Percentiles rank a stretch among this genome's conserved stretches.
These are phyloP conservation scores for Inga laurina DNA, from an alignment of 306 rosid genomes.

Conservation along the genomic window DNA sequence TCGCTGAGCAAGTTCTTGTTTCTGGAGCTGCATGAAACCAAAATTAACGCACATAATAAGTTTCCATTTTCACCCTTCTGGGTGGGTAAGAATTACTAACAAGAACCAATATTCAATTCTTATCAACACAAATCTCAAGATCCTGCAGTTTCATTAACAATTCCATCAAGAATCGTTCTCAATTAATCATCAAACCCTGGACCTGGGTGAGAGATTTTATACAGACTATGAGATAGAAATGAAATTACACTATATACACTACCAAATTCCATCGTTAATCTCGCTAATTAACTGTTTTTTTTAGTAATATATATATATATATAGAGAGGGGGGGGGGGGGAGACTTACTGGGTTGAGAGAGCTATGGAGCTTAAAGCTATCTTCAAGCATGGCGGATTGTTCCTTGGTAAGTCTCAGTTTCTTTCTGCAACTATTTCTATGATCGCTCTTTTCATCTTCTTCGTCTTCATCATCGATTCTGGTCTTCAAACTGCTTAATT, in stretches of 20 bases:
- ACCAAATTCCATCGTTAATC: no score
- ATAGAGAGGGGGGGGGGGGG: not conserved
- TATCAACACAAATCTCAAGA: not conserved
- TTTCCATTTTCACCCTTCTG: not conserved
- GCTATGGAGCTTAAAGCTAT: slow-evolving; percentile 65
- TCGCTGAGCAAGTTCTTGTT: slow-evolving; percentile 12
- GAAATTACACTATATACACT: not conserved
- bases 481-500: not conserved
- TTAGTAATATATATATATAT: not conserved
- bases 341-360: slow-evolving; percentile 38
- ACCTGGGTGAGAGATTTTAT: not conserved
- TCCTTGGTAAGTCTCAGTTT: slow-evolving; percentile 77
- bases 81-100: not conserved
- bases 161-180: not conserved
- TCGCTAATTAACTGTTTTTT: no score
- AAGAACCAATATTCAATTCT: not conserved
- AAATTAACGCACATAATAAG: not conserved
- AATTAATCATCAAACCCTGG: not conserved
- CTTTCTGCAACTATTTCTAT: slow-evolving; percentile 36
- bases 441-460: not conserved
- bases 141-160: not conserved
- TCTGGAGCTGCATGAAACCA: slow-evolving; percentile 13
- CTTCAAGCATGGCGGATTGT: slow-evolving; percentile 68
- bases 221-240: not conserved
- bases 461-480: not conserved